phyloP scores from a whole-genome alignment of 306 rosid genomes.

The Corylus heterophylla region DNA sequence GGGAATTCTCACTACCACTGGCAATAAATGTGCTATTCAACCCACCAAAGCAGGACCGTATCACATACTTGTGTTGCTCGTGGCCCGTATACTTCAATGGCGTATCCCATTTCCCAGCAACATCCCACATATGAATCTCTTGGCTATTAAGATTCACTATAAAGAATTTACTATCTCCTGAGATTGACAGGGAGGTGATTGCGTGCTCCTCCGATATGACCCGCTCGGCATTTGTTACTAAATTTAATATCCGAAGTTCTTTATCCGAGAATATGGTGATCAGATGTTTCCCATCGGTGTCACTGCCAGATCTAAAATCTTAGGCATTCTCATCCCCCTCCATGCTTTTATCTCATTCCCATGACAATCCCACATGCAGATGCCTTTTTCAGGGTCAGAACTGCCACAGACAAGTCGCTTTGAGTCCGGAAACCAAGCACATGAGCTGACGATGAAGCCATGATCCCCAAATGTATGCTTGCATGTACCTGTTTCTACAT shows the following conservation, averaged over 20 bases:
- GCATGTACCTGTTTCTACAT: constrained; percentile 87
- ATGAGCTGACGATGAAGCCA: constrained; percentile 87
- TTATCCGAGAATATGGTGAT: constrained; percentile 77
- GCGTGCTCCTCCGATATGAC: constrained; percentile 69
- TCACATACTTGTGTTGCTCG: constrained; percentile 73
- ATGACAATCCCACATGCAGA: constrained; percentile 82
- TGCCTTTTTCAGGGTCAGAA: constrained; percentile 78
- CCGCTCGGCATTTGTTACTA: constrained; percentile 62
- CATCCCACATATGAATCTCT: constrained; percentile 95
- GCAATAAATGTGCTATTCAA: constrained; percentile 69
- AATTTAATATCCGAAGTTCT: constrained; percentile 65
- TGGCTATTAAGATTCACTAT: constrained; percentile 86
- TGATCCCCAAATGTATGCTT: constrained; percentile 78
- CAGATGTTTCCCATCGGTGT: constrained; percentile 82
- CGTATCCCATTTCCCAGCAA: constrained; percentile 64
- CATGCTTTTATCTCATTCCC: constrained; percentile 83
- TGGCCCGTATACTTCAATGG: constrained; percentile 61
- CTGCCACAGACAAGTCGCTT: constrained; percentile 84
- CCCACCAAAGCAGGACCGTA: constrained; percentile 92
- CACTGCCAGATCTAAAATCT: constrained; percentile 77
- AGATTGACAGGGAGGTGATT: constrained; percentile 61
- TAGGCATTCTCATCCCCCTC: constrained; percentile 88
- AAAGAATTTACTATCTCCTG: constrained; percentile 74
- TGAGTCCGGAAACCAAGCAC: constrained; percentile 97
- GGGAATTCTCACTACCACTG: constrained; percentile 87